These are phyloP conservation scores for Magnusiomyces fungicola DNA, from an alignment of 1,139 yeast species.

Conservation along the genomic window DNA sequence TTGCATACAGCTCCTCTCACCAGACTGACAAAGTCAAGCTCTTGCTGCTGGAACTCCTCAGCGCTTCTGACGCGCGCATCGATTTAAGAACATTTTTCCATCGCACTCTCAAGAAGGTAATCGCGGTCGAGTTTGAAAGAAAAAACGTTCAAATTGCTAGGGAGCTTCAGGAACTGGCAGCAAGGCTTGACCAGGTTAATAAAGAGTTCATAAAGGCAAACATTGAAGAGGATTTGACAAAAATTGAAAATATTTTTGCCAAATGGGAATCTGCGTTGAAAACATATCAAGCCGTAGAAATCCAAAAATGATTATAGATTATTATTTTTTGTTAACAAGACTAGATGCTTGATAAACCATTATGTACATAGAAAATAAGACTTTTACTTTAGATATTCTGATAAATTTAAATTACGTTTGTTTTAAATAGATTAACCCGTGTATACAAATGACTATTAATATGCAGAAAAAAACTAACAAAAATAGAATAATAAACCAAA, in stretches of 20 bases:
- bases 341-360: too few species aligned
- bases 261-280: too few species aligned
- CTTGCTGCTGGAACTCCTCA: neutral
- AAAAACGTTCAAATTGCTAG: neutral
- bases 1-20: neutral
- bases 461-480: too few species aligned
- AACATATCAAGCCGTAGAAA: too few species aligned
- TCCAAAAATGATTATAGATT: too few species aligned
- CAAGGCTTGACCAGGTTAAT: neutral
- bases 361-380: too few species aligned
- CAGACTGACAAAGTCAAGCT: neutral
- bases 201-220: neutral
- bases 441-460: too few species aligned
- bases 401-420: too few species aligned
- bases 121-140: neutral
- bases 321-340: too few species aligned
- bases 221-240: neutral
- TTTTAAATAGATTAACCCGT: too few species aligned
- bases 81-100: neutral
- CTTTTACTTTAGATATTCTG: too few species aligned
- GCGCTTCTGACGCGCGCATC: neutral
- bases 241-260: neutral
- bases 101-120: neutral
- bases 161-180: neutral
- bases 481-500: too few species aligned